Base-by-base conservation (phyloP, 164 flowering plant genomes). In the Annona cherimola region DNA sequence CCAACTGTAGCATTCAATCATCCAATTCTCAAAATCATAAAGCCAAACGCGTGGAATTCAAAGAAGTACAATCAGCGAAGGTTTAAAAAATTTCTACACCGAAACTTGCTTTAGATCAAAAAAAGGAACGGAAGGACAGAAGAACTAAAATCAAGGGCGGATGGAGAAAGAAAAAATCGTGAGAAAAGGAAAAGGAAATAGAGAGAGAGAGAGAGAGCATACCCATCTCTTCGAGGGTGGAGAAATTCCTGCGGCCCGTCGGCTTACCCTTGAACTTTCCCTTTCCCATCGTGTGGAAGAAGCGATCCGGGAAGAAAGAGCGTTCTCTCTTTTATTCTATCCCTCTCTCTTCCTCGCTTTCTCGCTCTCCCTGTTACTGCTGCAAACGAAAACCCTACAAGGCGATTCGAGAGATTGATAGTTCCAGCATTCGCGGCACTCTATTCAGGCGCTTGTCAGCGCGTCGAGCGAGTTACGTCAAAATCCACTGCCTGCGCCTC, bases 191-290 rank as follows among this genome's bases (percentile, higher is more conserved):
- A 67, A 77, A 74, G 50, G 63, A 16, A 42, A 42, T 69, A 63
- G 64, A 39, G 71, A 35, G 40, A n/a, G 40, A 46, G 4, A 66
- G 26, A 71, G 1, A 55, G 4, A 71, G 41, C 83, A 57, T 85
- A 88, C 92, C 45, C 77, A 88, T 79, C 82, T 87, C 90, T 66
- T 88, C 92, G 0, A 84, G 87, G 41, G 87, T 84, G 1, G 92
- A 86, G 79, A 88, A 88, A 62, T 83, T 82, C 73, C 92, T 83
- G 54, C 86, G 86, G 46, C 92, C 92, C 54, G 92, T 88, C 50
- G 92, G 92, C 81, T 88, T 88, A 54, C 86, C 90, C 83, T 88
- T 88, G 82, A 83, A 88, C 77, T 88, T 88, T 69, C 92, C 88
- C 62, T 86, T 80, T 42, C 86, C 88, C 88, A 85, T 85, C 7